Evolutionary conservation across 2,329 filamentous ascomycete species (phyloP), one percentile per base, ranked within the genome.

Genomic region (Xenosphaeropsis pyriputrescens): DNA sequence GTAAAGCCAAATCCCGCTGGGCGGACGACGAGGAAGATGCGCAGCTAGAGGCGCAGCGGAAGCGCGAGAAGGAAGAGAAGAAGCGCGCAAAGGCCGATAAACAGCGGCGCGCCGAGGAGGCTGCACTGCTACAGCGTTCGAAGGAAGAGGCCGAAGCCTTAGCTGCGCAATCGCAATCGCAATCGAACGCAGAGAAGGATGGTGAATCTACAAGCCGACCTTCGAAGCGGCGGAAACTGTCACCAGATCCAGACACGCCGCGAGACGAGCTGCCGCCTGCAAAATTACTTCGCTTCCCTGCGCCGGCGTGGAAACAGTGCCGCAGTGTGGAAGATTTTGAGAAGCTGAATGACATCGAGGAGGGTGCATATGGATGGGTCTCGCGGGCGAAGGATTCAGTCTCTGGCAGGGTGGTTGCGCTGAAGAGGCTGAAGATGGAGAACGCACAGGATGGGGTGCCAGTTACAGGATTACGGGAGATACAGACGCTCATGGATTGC

Each of bases 321-420:
- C 70, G 82, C 42, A 83, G 83, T 54, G 80, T 93, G 18, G 81
- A 89, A 52, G 79, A 85, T 53, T 98, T 88, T 61, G 84, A 95
- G 51, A 82, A 84, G 48, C 67, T 98, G 40, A 98, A 98, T 58
- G 83, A 91, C 55, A 98, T 98, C 51, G 91, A 96, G 59, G 91
- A 98, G 63, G 91, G 91, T 29, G 86, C 86, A 7, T 98, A 98
- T 58, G 91, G 91, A 34, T 89, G 79, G 72, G 91, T 98, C 4
- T 88, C 88, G 39, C 72, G 91, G 41, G 91, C 86, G 11, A 78
- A 70, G 43, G 80, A 93, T 50, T 65, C 70, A 22, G 62, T 66
- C 4, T 89, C 83, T 0, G 82, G 83, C 26, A 72, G 79, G 40
- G 70, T 98, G 6, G 88, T 96, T 15, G 91, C 91, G 12, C 65